A percentile compares a stretch with the other conserved stretches of the same genome.
phyloP scores from a whole-genome alignment of 345 rosid species.

The Leavenworthia alabamica region DNA sequence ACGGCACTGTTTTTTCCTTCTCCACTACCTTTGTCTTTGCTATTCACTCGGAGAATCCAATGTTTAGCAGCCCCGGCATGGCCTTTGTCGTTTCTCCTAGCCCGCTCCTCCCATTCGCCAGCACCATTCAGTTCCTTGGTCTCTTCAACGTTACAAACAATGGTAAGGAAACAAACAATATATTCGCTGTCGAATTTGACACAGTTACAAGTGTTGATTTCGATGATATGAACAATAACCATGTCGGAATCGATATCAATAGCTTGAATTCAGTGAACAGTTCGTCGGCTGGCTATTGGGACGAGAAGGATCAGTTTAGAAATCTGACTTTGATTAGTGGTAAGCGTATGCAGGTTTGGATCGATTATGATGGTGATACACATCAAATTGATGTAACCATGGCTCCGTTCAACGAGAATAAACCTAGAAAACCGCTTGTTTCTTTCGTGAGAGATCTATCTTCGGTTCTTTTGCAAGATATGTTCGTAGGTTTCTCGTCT shows the following conservation, averaged over 20 bases:
- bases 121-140: constrained; percentile 30
- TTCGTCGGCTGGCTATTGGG: constrained; percentile 27
- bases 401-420: constrained; percentile 29
- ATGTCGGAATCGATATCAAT: constrained; percentile 44
- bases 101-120: constrained; percentile 12
- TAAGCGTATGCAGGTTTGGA: constrained; percentile 50
- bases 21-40: constrained; percentile 55
- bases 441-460: constrained; percentile 39
- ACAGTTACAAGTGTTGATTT: constrained; percentile 23
- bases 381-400: constrained; percentile 43
- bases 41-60: constrained; percentile 22
- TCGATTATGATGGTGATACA: constrained; percentile 52
- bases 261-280: constrained; percentile 24
- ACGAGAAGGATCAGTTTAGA: constrained; percentile 1
- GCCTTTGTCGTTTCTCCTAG: constrained; percentile 43
- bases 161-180: constrained; percentile 18
- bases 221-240: constrained; percentile 31
- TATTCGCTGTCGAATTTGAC: constrained; percentile 45
- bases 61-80: constrained; percentile 31
- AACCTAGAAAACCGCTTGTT: constrained; percentile 44
- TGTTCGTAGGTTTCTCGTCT: constrained; percentile 61
- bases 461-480: constrained; percentile 19
- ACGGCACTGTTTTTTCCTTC: constrained; percentile 36
- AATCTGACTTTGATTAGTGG: constrained; percentile 46
- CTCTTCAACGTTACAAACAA: constrained; percentile 29